Conservation (phyloP, 306 rosid species). For the Casuarina cunninghamiana region DNA sequence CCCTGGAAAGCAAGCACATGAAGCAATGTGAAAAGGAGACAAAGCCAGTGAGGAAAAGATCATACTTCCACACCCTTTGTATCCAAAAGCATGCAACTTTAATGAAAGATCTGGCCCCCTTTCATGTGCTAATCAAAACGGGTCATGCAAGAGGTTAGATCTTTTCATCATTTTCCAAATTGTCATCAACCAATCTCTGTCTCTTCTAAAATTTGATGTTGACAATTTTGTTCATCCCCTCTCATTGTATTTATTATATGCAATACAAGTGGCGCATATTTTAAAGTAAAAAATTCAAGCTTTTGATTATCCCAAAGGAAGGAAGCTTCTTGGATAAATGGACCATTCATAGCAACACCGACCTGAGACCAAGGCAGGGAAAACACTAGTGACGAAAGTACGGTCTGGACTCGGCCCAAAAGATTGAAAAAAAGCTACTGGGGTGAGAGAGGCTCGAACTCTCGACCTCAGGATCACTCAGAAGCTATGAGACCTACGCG, state of each 20-base stretch:
- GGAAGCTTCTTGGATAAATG: not conserved
- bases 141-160: not conserved
- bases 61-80: not conserved
- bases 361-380: not conserved
- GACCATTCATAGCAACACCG: not conserved
- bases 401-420: no score
- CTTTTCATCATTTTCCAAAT: not conserved
- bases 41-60: not conserved
- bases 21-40: not conserved
- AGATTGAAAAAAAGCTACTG: not conserved
- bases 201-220: not conserved
- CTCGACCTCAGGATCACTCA: slow-evolving; percentile 43
- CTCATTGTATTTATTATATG: no score
- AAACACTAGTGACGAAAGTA: not conserved
- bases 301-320: not conserved
- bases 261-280: not conserved
- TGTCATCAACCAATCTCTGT: not conserved
- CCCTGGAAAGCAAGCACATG: slow-evolving; percentile 11
- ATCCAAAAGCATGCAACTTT: not conserved
- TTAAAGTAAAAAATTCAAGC: not conserved
- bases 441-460: slow-evolving; percentile 59
- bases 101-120: slow-evolving; percentile 16
- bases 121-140: not conserved
- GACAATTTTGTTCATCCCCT: not conserved
- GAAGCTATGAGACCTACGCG: slow-evolving; percentile 49